Base-by-base conservation (phyloP, 2,329 filamentous ascomycete genomes). In the Phialophora expanda region DNA sequence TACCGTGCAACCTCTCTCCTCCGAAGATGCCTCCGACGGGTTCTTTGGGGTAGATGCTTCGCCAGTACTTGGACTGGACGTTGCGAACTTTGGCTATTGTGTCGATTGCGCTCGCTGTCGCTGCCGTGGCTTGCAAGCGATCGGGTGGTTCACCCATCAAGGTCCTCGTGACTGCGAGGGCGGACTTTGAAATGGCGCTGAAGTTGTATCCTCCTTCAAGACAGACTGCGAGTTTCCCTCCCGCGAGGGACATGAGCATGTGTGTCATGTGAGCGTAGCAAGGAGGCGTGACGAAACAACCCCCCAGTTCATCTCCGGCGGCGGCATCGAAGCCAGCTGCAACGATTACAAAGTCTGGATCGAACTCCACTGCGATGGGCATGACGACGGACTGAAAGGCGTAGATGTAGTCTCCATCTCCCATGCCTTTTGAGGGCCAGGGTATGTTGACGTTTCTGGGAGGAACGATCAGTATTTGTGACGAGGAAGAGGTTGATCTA, bases 241-340 rank as follows among this genome's bases (percentile, higher is more conserved):
- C 85, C 0, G 95, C 94, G 22, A 99, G 83, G 1, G 92, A 93
- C 93, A 97, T 98, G 56, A 99, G 86, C 94, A 98, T 97, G 75
- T 97, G 93, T 17, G 95, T 98, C 95, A 99, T 98, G 75, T 99
- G 94, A 14, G 93, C 92, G 76, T 98, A 99, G 75, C 95, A 96
- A 4, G 88, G 81, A 0, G 95, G 95, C 0, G 93, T 90, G 4
- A 99, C 95, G 74, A 92, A 94, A 76, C 95, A 99, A 34, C 91
- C 92, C 58, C 95, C 95, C 1, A 99, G 85, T 74, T 95, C 89
- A 77, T 99, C 95, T 12, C 95, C 95, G 70, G 91, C 91, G 0
- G 95, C 95, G 17, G 95, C 95, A 76, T 99, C 95, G 73, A 99
- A 99, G 0, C 95, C 95, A 50, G 95, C 93, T 22, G 95, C 95